phyloP scores from a whole-genome alignment of 2,329 filamentous ascomycete species.

The Ceratocystis albifundus region DNA sequence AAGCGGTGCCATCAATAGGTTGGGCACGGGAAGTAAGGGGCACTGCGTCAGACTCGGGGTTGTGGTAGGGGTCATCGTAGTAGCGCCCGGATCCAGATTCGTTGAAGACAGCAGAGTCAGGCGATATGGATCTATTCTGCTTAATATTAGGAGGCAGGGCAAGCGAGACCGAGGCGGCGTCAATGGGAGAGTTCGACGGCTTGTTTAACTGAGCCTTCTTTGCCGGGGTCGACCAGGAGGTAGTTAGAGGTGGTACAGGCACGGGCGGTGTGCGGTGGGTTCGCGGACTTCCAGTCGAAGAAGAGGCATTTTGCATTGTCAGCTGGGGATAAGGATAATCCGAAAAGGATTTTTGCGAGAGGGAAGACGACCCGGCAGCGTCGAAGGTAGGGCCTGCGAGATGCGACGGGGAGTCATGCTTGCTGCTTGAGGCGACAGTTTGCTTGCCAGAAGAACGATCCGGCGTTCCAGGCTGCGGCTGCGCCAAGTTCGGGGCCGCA shows the following conservation, averaged over 20 bases:
- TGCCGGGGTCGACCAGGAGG: constrained; percentile 19
- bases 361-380: constrained; percentile 13
- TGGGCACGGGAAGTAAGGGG: constrained; percentile 47
- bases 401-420: constrained; percentile 4
- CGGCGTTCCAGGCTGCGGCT: constrained; percentile 19
- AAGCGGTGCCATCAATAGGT: constrained; percentile 35
- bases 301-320: not conserved
- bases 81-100: constrained; percentile 15
- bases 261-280: constrained; percentile 35
- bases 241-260: constrained; percentile 28
- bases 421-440: constrained; percentile 5
- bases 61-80: constrained; percentile 18
- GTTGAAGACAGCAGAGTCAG: constrained; percentile 24
- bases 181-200: constrained; percentile 38
- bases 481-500: not conserved
- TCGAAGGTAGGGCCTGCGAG: constrained; percentile 16
- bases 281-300: constrained; percentile 16
- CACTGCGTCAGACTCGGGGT: constrained; percentile 28
- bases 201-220: constrained; percentile 19
- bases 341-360: constrained; percentile 15
- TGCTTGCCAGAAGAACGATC: constrained; percentile 18
- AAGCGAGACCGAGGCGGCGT: constrained; percentile 42
- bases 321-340: constrained; percentile 22
- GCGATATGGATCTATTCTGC: constrained; percentile 28
- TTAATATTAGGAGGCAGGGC: constrained; percentile 44